A percentile compares a stretch with the other conserved stretches of the same genome.
These are phyloP conservation scores for Babesia caballi DNA, from an alignment of 169 alveolate species.

Conservation along the genomic window DNA sequence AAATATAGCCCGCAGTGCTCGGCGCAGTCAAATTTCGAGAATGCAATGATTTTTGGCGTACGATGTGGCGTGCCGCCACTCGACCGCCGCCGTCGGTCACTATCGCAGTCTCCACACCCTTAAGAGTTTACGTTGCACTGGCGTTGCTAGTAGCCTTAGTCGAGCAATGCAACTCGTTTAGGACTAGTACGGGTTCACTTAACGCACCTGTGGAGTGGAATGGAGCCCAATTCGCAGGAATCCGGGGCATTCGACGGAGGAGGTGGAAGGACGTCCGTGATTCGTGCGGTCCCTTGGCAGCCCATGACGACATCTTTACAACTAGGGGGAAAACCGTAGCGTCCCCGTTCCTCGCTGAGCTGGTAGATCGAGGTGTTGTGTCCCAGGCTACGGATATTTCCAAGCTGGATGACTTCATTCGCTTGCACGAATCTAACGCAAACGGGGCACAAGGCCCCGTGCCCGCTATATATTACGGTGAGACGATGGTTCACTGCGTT, in stretches of 20 bases:
- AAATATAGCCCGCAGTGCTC: not conserved
- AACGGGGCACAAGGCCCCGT: not conserved
- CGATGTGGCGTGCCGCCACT: constrained; percentile 9
- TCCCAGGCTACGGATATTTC: constrained; percentile 41
- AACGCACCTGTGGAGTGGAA: too few species aligned
- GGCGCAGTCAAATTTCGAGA: not conserved
- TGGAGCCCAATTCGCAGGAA: not conserved
- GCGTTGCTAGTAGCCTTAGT: not conserved
- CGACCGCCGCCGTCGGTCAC: not conserved
- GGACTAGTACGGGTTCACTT: not conserved
- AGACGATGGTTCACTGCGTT: not conserved
- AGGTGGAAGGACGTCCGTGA: too few species aligned
- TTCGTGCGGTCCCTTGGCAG: not conserved
- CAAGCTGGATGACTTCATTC: constrained; percentile 35
- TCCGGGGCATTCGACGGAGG: not conserved
- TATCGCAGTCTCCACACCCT: not conserved
- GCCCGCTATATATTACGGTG: constrained; percentile 60
- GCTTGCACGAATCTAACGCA: not conserved
- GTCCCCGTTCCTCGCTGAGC: constrained; percentile 32
- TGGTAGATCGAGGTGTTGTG: constrained; percentile 34
- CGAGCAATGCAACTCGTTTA: not conserved
- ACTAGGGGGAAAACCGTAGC: not conserved
- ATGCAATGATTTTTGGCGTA: not conserved
- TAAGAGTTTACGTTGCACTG: not conserved
- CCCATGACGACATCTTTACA: not conserved